A percentile compares a stretch with the other conserved stretches of the same genome.
Conservation (phyloP, 108 stramenopile species). For the Aureococcus anophagefferens region DNA sequence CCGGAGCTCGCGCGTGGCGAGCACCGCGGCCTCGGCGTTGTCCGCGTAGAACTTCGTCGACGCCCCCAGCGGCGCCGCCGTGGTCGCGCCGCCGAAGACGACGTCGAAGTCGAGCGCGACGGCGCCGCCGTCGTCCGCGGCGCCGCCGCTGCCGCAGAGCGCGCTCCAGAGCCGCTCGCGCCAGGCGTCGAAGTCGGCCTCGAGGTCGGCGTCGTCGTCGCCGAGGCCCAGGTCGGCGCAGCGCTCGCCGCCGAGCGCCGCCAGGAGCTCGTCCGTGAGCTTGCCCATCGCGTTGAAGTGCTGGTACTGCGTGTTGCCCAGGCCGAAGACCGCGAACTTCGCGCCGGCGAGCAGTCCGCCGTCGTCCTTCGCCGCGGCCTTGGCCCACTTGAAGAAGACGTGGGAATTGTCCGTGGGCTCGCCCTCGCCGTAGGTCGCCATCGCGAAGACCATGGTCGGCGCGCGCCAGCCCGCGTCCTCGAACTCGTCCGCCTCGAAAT, state of each 20-base stretch:
- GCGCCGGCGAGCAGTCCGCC: slow-evolving; percentile 33
- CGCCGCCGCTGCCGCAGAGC: slow-evolving; percentile 38
- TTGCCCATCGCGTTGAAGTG: slow-evolving; percentile 93
- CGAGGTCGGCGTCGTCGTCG: slow-evolving; percentile 87
- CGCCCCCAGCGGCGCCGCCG: not conserved
- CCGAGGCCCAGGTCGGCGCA: slow-evolving; percentile 68
- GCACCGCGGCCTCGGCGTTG: slow-evolving; percentile 59
- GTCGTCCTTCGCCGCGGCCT: slow-evolving; percentile 30
- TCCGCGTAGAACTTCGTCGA: slow-evolving; percentile 68
- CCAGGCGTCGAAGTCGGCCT: slow-evolving; percentile 95
- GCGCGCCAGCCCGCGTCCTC: too few relatives aligned
- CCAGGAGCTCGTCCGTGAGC: slow-evolving; percentile 60
- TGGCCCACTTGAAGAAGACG: slow-evolving; percentile 60
- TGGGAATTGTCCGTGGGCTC: slow-evolving; percentile 95
- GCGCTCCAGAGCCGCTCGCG: slow-evolving; percentile 70
- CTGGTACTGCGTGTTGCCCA: slow-evolving; percentile 96
- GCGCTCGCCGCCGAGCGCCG: slow-evolving; percentile 56
- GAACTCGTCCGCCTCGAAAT: slow-evolving; percentile 50
- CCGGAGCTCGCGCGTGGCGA: slow-evolving; percentile 63
- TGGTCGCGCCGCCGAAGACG: slow-evolving; percentile 18
- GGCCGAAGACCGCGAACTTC: slow-evolving; percentile 85
- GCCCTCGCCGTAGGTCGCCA: slow-evolving; percentile 97
- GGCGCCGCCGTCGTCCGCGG: slow-evolving; percentile 3
- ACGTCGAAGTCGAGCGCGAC: slow-evolving; percentile 54
- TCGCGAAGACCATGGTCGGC: slow-evolving; percentile 65